Evolutionary conservation across 495 filamentous ascomycete genomes (phyloP), one percentile per base, ranked within the genome.

Genomic region (Bryoglossum gracile): DNA sequence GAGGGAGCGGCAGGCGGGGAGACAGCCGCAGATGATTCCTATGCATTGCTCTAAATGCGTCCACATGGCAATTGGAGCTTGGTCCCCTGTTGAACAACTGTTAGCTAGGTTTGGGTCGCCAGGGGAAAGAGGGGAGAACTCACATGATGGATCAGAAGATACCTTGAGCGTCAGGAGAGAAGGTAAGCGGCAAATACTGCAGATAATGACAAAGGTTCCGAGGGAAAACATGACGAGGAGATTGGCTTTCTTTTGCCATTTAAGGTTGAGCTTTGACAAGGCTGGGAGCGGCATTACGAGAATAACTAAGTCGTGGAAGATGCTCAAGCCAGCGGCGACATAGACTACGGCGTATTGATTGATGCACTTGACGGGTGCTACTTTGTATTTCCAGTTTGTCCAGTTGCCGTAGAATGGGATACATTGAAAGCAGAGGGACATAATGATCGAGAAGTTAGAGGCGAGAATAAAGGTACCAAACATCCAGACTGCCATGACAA

Each of bases 341-440:
- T 43, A 43, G 17, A 46, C 50, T 14, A 64, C 46, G 1, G 54
- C 53, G 25, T 59, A 63, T 43, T 53, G 53, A 36, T 66, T 57
- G n/a, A 57, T 53, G 46, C 65, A 69, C n/a, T 62, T 52, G 2
- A 60, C 62, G 16, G 46, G 46, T 3, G 50, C 1, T 0, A 35
- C 33, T 8, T 51, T 45, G 19, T 62, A 63, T 32, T 56, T 51
- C 65, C 65, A 67, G 22, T 46, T 46, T 8, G 25, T 41, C 44
- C 44, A 47, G 11, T 30, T 43, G 58, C 70, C 74, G 46, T 72
- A 65, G 36, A 71, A 66, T 17, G 65, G 47, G 24, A 60, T 59
- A 45, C 42, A 45, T 34, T 45, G 42, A 33, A 45, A 45, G 2
- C 4, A 14, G 2, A 45, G 24, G 5, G 26, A 50, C 24, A 19